A percentile compares a stretch with the other conserved stretches of the same genome.
These are phyloP conservation scores for Tylopilus intermedius DNA, from an alignment of 768 basidiomycete species.

Conservation along the genomic window DNA sequence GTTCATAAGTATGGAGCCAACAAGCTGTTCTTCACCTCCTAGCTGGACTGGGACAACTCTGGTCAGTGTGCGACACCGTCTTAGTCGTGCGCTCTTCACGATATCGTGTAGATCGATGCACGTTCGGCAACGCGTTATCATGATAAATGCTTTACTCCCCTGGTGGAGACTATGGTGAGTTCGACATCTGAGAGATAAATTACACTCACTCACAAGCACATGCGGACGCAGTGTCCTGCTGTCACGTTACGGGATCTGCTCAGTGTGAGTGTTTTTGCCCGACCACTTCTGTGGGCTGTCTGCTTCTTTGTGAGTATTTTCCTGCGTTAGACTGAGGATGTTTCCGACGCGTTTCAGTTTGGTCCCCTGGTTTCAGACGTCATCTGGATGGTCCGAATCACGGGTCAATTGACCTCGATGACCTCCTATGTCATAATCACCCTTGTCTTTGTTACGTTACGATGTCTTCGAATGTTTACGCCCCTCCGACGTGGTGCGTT, in stretches of 20 bases:
- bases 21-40: not conserved
- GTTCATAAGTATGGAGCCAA: constrained; percentile 6
- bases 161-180: constrained; percentile 6
- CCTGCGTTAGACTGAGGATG: not conserved
- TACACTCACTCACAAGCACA: not conserved
- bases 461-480: not conserved
- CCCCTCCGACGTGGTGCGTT: constrained; percentile 10
- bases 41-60: constrained; percentile 1
- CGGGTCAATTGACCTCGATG: constrained; percentile 13
- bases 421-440: constrained; percentile 11
- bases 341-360: constrained; percentile 15
- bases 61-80: constrained; percentile 3
- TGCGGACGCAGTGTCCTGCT: not conserved
- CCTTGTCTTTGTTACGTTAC: constrained; percentile 5
- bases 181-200: not conserved
- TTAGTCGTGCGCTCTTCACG: not conserved
- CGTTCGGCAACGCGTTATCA: not conserved
- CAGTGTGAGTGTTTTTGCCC: not conserved
- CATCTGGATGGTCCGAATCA: constrained; percentile 12
- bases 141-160: not conserved
- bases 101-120: constrained; percentile 5
- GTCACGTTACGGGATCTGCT: constrained; percentile 5
- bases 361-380: constrained; percentile 21
- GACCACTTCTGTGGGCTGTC: constrained; percentile 13
- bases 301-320: constrained; percentile 19